Percentiles rank a stretch among this genome's conserved stretches.
phyloP scores from a whole-genome alignment of 345 rosid species.

The Linum usitatissimum region DNA sequence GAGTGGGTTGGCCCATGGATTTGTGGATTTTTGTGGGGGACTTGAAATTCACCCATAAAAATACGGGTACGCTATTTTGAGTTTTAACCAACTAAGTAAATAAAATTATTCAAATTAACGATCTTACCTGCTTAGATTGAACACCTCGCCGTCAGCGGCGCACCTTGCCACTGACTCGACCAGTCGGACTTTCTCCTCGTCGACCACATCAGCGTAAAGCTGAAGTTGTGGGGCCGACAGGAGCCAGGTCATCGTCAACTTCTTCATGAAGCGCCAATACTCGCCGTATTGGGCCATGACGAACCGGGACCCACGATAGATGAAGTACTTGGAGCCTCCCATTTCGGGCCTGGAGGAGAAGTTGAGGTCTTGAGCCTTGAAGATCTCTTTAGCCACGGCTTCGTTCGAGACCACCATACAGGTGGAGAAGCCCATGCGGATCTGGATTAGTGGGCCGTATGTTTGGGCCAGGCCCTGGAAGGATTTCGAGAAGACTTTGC shows the following conservation, averaged over 20 bases:
- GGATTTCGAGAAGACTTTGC: slow-evolving; percentile 27
- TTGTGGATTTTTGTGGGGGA: no score
- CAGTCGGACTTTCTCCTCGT: slow-evolving; percentile 40
- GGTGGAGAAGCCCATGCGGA: slow-evolving; percentile 34
- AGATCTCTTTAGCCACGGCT: slow-evolving; percentile 31
- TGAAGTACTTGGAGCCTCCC: slow-evolving; percentile 34
- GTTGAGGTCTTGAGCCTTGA: slow-evolving; percentile 34
- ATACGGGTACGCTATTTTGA: no score
- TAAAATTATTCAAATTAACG: no score
- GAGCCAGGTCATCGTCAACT: slow-evolving; percentile 60
- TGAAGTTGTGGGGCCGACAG: slow-evolving; percentile 49
- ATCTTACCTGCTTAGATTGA: slow-evolving; percentile 17
- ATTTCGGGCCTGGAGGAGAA: slow-evolving; percentile 41
- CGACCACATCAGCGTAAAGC: slow-evolving; percentile 29
- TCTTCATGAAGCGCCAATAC: slow-evolving; percentile 59
- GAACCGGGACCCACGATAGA: slow-evolving; percentile 41
- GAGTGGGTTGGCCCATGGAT: no score
- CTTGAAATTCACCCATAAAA: no score
- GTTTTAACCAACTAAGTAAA: not conserved
- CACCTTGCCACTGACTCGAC: slow-evolving; percentile 34
- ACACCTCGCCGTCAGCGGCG: slow-evolving; percentile 28
- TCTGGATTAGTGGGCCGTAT: slow-evolving; percentile 36
- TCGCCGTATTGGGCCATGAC: slow-evolving; percentile 36
- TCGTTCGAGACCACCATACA: slow-evolving; percentile 34
- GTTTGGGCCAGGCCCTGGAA: slow-evolving; percentile 30